Evolutionary conservation across 441 rosid genomes (phyloP), one percentile per base, ranked within the genome.

Genomic region (Eugenia klotzschiana): DNA sequence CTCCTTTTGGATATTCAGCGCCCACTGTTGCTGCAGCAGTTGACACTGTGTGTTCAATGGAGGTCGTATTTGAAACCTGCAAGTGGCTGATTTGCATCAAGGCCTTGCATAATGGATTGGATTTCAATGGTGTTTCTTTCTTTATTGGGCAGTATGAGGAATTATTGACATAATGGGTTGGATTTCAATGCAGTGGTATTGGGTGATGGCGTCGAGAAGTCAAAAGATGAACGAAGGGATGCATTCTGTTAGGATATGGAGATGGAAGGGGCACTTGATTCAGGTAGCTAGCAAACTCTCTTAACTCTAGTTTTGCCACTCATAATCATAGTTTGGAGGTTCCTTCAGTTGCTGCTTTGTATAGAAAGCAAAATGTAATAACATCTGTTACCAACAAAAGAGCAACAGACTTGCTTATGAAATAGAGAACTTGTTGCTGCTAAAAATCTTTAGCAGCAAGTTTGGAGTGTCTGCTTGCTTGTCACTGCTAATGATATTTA

Each of bases 1-100:
- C 98, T 82, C 96, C 98, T 20, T 94, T 96, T 86, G 97, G 98
- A 88, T 95, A 92, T 87, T 96, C 99, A 85, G 89, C 93, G 29
- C 84, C 86, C 69, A 91, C 95, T 57, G 90, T 93, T 84, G 88
- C 93, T 84, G 95, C 98, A 46, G 93, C 93, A 50, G 91, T 91
- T 84, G 91, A 93, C 84, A 87, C 92, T 82, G 94, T 93, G 77
- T 87, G 95, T 91, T 95, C 98, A 80, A 90, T 91, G 94, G 98
- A 96, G 98, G 99, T 95, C 90, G 13, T 27, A 12, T 9, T 84
- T 25, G 53, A 37, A 51, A 57, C 40, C 81, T 82, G 1, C 51
- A 55, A 69, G 81, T 86, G 53, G 64, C 82, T 84, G 41, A 81
- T 83, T 84, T 80, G 20, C 54, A 81, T 79, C 20, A 54, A n/a